Evolutionary conservation across 2,329 filamentous ascomycete species (phyloP).

Genomic region (Colletotrichum lentis): DNA sequence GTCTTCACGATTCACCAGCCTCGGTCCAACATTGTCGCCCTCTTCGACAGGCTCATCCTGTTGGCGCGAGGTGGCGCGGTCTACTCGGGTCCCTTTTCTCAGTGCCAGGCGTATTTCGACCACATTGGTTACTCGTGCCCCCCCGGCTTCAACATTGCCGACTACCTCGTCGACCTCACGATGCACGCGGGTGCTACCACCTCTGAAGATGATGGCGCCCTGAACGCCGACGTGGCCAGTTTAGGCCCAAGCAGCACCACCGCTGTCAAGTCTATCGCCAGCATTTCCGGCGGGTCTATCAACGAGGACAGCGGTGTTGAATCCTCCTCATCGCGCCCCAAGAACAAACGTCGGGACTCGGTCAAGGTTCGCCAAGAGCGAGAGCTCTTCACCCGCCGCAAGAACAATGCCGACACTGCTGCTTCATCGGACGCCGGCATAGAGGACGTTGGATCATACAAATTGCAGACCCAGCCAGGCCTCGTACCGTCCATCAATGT

Average conservation of each 20-base stretch:
- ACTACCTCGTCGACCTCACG: slow-evolving; percentile 95
- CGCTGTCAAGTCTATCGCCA: slow-evolving; percentile 89
- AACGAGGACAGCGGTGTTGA: slow-evolving; percentile 72
- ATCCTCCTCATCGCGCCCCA: slow-evolving; percentile 70
- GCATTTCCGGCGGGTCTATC: slow-evolving; percentile 77
- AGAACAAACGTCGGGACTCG: slow-evolving; percentile 77
- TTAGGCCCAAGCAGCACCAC: slow-evolving; percentile 86
- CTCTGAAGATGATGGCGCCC: slow-evolving; percentile 65
- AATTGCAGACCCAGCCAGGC: slow-evolving; percentile 57
- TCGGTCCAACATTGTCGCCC: slow-evolving; percentile 94
- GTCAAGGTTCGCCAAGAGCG: slow-evolving; percentile 87
- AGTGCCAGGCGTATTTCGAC: slow-evolving; percentile 93
- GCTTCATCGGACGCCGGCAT: slow-evolving; percentile 65
- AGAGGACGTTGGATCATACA: slow-evolving; percentile 60
- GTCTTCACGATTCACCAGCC: slow-evolving; percentile 99
- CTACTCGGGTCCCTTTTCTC: slow-evolving; percentile 88
- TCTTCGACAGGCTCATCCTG: slow-evolving; percentile 94
- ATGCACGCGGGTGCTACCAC: slow-evolving; percentile 84
- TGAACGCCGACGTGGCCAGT: slow-evolving; percentile 65
- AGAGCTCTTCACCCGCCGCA: slow-evolving; percentile 87
- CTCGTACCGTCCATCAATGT: slow-evolving; percentile 64
- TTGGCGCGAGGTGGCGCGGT: slow-evolving; percentile 89
- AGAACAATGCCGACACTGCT: slow-evolving; percentile 69
- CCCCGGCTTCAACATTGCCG: slow-evolving; percentile 97
- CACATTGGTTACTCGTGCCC: slow-evolving; percentile 91